Base-by-base conservation (phyloP, 2,329 filamentous ascomycete genomes). In the Fusarium circinatum region DNA sequence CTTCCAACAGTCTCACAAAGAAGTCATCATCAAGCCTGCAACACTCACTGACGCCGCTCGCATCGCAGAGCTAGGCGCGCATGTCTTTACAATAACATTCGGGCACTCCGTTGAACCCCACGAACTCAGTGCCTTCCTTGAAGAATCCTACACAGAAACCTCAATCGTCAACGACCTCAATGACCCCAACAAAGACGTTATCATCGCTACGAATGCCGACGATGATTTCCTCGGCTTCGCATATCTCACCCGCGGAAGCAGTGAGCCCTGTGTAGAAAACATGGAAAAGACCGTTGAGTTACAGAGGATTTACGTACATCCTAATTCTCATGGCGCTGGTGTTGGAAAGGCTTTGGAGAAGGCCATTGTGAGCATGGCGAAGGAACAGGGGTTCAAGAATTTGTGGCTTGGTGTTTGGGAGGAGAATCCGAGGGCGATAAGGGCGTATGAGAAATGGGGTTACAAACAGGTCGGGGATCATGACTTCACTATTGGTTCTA, bases 381-480 rank as follows among this genome's bases (percentile, higher is more conserved):
- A 77, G 51, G 71, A 79, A 9, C 77, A 82, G 34, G 84, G 82
- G 0, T 85, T 82, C 38, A 77, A 73, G 55, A 77, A 82, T 32
- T 77, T 86, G 24, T 87, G 85, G 85, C 74, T 87, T 15, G 85
- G 85, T 0, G 85, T 86, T 15, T 87, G 85, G 85, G 83, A 87
- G 57, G 83, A 85, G 69, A 87, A 86, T 59, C 41, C 61, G 4
- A 79, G 74, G 36, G 84, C 85, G 1, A 78, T 80, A 30, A 79
- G 65, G 39, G 78, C 83, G 9, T 87, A 87, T 73, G 79, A 79
- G 64, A 82, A 79, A 73, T 79, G 81, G 73, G 85, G 85, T 0
- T 87, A 83, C 62, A 66, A 62, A 22, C 74, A 73, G 28, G 80
- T 85, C 2, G 85, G 85, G 1, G 42, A 77, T 15, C 84, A 86